phyloP scores from a whole-genome alignment of 306 rosid species.

The Castanopsis chinensis region DNA sequence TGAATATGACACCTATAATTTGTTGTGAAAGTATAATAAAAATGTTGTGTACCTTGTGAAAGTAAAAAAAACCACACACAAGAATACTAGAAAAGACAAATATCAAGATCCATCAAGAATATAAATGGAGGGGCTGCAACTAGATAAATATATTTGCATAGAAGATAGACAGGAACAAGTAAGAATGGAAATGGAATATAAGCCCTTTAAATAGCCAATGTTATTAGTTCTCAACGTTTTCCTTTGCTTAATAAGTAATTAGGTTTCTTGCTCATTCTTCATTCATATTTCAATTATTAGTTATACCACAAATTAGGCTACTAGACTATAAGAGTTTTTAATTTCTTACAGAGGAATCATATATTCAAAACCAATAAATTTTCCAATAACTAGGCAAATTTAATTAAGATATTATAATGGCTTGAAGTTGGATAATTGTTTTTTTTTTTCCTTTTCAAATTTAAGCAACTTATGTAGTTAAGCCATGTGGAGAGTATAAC shows the following conservation, averaged over 20 bases:
- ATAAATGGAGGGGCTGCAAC: background rate
- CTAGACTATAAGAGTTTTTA: background rate
- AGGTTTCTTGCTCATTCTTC: no score
- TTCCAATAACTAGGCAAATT: background rate
- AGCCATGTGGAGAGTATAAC: background rate
- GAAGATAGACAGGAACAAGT: slow-evolving; percentile 12
- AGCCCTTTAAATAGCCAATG: background rate
- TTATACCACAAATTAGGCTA: background rate
- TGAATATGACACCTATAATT: no score
- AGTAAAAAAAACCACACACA: no score
- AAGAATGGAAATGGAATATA: background rate
- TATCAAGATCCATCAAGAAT: slow-evolving; percentile 2
- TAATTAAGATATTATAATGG: no score
- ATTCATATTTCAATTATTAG: no score
- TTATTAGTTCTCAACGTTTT: background rate
- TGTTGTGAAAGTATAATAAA: no score
- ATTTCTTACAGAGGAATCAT: background rate
- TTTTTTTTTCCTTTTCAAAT: no score
- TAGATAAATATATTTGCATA: slow-evolving; percentile 10
- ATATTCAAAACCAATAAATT: background rate
- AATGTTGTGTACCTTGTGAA: no score
- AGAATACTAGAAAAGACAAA: no score
- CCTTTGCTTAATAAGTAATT: no score
- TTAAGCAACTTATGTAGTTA: background rate
- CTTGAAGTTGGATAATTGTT: no score